A percentile compares a stretch with the other conserved stretches of the same genome.
phyloP scores from a whole-genome alignment of 148 eudicot genomes.

The Arctostaphylos glauca region DNA sequence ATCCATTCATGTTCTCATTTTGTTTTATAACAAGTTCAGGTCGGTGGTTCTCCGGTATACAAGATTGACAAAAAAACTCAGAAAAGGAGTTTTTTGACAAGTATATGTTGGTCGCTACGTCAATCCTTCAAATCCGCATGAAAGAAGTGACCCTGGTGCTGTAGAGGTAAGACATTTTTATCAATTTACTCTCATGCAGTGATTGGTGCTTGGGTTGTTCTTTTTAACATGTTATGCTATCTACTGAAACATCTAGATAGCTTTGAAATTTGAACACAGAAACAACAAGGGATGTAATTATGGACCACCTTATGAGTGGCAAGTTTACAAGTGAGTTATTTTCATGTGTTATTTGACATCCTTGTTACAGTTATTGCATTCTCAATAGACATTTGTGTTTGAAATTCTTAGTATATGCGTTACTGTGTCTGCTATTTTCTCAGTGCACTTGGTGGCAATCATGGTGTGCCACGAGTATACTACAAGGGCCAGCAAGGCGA shows the following conservation, averaged over 20 bases:
- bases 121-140: conserved; percentile 49
- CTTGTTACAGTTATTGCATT: not conserved
- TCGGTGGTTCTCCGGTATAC: conserved; percentile 73
- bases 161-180: conserved; percentile 50
- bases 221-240: not conserved
- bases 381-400: not conserved
- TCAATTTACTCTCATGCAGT: not conserved
- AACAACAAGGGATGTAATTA: conserved; percentile 90
- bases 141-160: conserved; percentile 68
- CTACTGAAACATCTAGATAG: conserved; percentile 47
- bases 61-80: conserved; percentile 64
- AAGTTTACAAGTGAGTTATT: conserved; percentile 72
- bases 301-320: conserved; percentile 98
- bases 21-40: conserved; percentile 56
- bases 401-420: conserved; percentile 4
- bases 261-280: conserved; percentile 82
- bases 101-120: conserved; percentile 81
- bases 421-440: conserved; percentile 4
- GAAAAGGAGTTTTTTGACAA: conserved; percentile 95
- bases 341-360: conserved; percentile 1
- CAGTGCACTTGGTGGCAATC: conserved; percentile 88
- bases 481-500: conserved; percentile 82
- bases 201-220: not conserved
- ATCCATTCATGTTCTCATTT: not conserved
- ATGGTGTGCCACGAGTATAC: conserved; percentile 90